A percentile compares a stretch with the other conserved stretches of the same genome.
These are phyloP conservation scores for Piper longum DNA, from an alignment of 164 flowering plant species.

Conservation along the genomic window DNA sequence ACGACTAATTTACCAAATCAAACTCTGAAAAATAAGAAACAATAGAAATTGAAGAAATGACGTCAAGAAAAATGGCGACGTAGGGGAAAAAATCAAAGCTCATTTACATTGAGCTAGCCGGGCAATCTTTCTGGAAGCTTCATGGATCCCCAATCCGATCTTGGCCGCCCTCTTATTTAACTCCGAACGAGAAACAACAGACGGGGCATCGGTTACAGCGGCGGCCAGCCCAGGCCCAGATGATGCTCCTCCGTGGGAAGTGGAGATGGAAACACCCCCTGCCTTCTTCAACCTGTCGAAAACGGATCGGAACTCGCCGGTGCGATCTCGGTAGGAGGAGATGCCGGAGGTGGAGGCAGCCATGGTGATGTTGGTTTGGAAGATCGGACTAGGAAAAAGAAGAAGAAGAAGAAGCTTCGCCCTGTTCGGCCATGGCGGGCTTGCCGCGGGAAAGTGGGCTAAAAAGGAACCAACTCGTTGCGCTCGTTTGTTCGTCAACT, in stretches of 20 bases:
- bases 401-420: no score
- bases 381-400: no score
- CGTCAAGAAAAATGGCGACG: background rate
- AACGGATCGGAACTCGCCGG: constrained; percentile 65
- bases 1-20: background rate
- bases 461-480: no score
- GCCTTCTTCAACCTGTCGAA: constrained; percentile 46
- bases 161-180: constrained; percentile 63
- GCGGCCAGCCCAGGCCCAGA: constrained; percentile 7
- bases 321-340: constrained; percentile 57
- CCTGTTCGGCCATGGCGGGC: no score
- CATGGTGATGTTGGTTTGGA: no score
- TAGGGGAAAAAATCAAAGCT: background rate
- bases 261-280: constrained; percentile 19
- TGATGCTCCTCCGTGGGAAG: constrained; percentile 9
- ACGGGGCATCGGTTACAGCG: constrained; percentile 10
- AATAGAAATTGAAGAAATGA: background rate
- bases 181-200: constrained; percentile 39
- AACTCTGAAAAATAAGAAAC: background rate
- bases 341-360: constrained; percentile 19
- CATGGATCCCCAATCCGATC: constrained; percentile 59
- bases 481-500: no score
- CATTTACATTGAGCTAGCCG: constrained; percentile 51
- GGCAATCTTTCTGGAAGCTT: constrained; percentile 51
- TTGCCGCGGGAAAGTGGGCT: no score